These are phyloP conservation scores for Globisporangium ultimum DNA, from an alignment of 352 stramenopile species.

Conservation along the genomic window DNA sequence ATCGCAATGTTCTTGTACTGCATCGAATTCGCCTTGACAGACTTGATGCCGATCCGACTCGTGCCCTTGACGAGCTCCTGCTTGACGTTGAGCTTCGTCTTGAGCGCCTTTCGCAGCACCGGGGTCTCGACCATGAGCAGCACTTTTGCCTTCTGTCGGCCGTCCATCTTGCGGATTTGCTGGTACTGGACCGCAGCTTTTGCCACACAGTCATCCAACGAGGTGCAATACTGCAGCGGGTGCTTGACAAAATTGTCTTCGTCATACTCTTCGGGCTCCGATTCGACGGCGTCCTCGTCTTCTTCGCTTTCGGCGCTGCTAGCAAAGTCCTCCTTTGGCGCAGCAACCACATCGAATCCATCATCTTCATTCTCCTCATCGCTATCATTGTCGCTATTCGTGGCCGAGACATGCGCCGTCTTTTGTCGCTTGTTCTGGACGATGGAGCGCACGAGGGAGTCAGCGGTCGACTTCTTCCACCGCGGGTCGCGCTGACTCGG, in stretches of 20 bases:
- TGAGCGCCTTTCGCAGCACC: constrained; percentile 57
- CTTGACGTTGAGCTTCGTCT: constrained; percentile 56
- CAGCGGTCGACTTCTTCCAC: constrained; percentile 64
- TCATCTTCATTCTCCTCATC: constrained; percentile 21
- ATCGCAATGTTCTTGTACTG: constrained; percentile 54
- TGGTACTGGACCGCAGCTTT: constrained; percentile 37
- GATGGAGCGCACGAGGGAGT: constrained; percentile 33
- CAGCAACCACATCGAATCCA: constrained; percentile 9
- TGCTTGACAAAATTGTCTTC: constrained; percentile 23
- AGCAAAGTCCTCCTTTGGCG: not conserved
- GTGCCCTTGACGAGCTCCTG: constrained; percentile 49
- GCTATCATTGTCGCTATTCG: constrained; percentile 10
- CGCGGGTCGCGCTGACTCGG: constrained; percentile 65
- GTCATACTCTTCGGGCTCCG: constrained; percentile 19
- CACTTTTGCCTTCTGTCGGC: constrained; percentile 65
- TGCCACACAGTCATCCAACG: constrained; percentile 46
- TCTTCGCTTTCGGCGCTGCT: constrained; percentile 9
- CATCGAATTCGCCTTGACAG: constrained; percentile 50
- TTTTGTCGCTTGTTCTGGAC: constrained; percentile 37
- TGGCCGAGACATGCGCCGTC: constrained; percentile 11
- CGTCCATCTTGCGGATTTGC: constrained; percentile 52
- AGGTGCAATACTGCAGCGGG: constrained; percentile 36
- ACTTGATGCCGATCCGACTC: constrained; percentile 56
- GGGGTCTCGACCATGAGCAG: constrained; percentile 51
- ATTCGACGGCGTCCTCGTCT: constrained; percentile 4